These are phyloP conservation scores for Prunus kanzakura DNA, from an alignment of 306 rosid species.

Conservation along the genomic window DNA sequence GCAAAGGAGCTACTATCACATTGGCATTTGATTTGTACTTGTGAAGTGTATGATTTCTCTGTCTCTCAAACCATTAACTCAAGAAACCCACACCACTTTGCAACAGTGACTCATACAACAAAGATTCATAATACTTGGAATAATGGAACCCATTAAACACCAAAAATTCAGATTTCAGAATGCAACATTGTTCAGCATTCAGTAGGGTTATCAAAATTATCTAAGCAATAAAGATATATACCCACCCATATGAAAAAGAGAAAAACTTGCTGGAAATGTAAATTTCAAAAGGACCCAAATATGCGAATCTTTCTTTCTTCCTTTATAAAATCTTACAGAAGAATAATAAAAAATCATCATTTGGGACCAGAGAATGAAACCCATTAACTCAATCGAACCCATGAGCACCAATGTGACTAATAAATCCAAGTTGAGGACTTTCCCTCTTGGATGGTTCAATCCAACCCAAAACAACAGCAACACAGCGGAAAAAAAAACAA, in stretches of 20 bases:
- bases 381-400: neutral
- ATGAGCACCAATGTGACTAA: neutral
- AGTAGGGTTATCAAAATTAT: too few species aligned
- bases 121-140: neutral
- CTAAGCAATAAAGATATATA: too few species aligned
- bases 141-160: neutral
- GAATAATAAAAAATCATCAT: neutral
- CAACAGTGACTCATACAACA: neutral
- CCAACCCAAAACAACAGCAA: neutral
- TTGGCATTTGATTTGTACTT: neutral
- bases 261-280: neutral
- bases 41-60: neutral
- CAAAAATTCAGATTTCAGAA: neutral
- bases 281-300: neutral
- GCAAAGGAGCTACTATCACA: too few species aligned
- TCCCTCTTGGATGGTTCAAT: neutral
- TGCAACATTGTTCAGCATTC: neutral
- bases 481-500: neutral
- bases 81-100: neutral
- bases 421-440: neutral
- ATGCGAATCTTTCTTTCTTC: neutral
- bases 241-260: neutral
- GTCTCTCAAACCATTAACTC: neutral
- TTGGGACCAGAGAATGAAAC: slow-evolving; percentile 9
- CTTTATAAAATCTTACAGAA: neutral